Evolutionary conservation across 371 early-diverging fungal species (phyloP), one percentile per base, ranked within the genome.

Genomic region (Mortierella sp.): DNA sequence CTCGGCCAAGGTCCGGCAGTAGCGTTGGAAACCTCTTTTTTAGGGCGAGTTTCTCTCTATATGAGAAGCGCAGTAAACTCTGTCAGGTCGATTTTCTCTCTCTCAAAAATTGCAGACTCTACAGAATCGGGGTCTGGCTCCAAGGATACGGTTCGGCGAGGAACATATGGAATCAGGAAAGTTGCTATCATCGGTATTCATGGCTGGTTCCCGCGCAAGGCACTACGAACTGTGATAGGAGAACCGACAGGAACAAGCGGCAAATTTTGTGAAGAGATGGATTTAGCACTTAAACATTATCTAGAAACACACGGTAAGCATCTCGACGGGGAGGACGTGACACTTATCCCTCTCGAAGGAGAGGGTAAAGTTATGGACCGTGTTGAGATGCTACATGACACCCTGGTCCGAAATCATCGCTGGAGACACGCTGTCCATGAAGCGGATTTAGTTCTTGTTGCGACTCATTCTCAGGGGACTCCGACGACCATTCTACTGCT

Each of bases 211-310:
- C 97, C 97, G 2, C 79, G 74, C 33, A 87, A 91, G 73, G 83
- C 91, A 10, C 85, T 93, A 15, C 84, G 90, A 52, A 90, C 86
- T 70, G 90, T 97, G 50, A 89, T 96, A 32, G 98, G 98, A 2
- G 96, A 96, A 70, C 97, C 97, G 0, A 96, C 95, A 4, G 98
- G 98, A 1, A 96, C 95, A n/a, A 96, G 96, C 16, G 74, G 76
- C 13, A 92, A 91, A 65, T 97, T 97, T 78, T 96, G 96, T 70
- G 89, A 92, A 58, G 93, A 94, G 85, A 96, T 96, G 97, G 87
- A 86, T 15, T 68, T 74, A 15, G 93, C 91, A 0, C 77, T 93
- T 32, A 82, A 88, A 45, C 77, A 80, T 1, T 93, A 92, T 55
- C 86, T 95, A 38, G 50, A 79, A 1, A 63, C 76, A 36, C 89